Evolutionary conservation across 495 filamentous ascomycete genomes (phyloP).

Genomic region (Tuber calosporum): DNA sequence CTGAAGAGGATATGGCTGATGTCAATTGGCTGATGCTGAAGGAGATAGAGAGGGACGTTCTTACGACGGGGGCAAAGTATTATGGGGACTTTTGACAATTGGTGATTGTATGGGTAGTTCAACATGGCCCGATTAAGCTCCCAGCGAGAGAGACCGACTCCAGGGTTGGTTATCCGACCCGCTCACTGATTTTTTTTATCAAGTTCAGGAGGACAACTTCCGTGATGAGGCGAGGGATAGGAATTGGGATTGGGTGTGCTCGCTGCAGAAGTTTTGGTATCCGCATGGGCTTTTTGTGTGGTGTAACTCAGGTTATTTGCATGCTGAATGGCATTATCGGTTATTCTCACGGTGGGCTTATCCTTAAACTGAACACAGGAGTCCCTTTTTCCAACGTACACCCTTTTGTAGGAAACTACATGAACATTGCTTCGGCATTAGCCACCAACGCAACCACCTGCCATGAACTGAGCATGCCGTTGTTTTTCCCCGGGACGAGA

Average conservation of each 20-base stretch:
- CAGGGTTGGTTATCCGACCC: slow-evolving; percentile 5
- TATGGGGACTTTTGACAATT: slow-evolving; percentile 50
- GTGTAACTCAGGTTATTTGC: slow-evolving; percentile 45
- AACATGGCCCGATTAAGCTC: slow-evolving; percentile 20
- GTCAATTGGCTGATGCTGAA: slow-evolving; percentile 49
- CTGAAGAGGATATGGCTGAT: slow-evolving; percentile 43
- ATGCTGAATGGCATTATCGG: slow-evolving; percentile 54
- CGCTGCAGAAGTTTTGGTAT: neutral
- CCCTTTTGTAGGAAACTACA: slow-evolving; percentile 49
- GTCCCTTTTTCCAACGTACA: slow-evolving; percentile 12
- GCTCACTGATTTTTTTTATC: slow-evolving; percentile 50
- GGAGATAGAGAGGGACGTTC: slow-evolving; percentile 49
- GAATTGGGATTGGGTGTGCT: slow-evolving; percentile 43
- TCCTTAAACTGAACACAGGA: neutral
- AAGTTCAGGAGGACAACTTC: slow-evolving; percentile 47
- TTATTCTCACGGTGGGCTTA: slow-evolving; percentile 39
- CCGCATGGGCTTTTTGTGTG: neutral
- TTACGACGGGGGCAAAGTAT: slow-evolving; percentile 52
- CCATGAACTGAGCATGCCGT: slow-evolving; percentile 47
- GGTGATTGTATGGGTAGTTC: slow-evolving; percentile 39
- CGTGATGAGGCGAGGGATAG: slow-evolving; percentile 38
- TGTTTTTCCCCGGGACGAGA: slow-evolving; percentile 49
- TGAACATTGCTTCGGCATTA: slow-evolving; percentile 51
- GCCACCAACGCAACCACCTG: slow-evolving; percentile 50
- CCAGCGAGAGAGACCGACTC: slow-evolving; percentile 16